Evolutionary conservation across 2,329 filamentous ascomycete species (phyloP), one percentile per base, ranked within the genome.

Genomic region (Diaporthe humulicola): DNA sequence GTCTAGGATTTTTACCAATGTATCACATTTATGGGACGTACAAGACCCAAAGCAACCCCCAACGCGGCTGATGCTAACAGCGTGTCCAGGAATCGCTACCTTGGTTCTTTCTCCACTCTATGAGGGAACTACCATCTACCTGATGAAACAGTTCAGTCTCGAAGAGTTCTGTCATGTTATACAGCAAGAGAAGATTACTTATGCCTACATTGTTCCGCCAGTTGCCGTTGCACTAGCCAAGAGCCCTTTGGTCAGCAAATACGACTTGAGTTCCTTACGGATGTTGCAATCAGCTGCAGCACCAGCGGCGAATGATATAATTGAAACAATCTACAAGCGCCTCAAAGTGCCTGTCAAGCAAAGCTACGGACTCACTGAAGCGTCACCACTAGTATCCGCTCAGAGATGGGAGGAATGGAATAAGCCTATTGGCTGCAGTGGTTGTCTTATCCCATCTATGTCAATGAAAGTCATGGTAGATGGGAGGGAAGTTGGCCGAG

Each of bases 311-410:
- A 64, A 66, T 12, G 95, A 98, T 76, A 89, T 98, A 1, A 93
- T 96, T 1, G 90, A 95, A 72, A 89, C 91, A 10, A 90, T 96
- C 4, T 94, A 94, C 86, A 83, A 90, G 30, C 91, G 95, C 14
- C 90, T 96, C 74, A 91, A 91, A 66, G 88, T 97, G 28, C 92
- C 93, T 3, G 91, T 98, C 76, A 98, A 98, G 87, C 96, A 98
- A 84, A 95, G 94, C n/a, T 98, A 98, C 81, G 96, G 96, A 0
- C 88, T 98, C 7, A 95, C 92, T 4, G 96, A 98, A 85, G 97
- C 95, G 17, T 93, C 93, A 38, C 95, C 96, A 0, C 93, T 92
- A 0, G 94, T 94, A 0, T 92, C 95, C 78, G 90, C 90, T 17
- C 94, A 95, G 83, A 86, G 88, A 7, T 92, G 94, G 87, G 90